These are phyloP conservation scores for Aspergillus leporis DNA, from an alignment of 495 filamentous ascomycete genomes.

Conservation along the genomic window DNA sequence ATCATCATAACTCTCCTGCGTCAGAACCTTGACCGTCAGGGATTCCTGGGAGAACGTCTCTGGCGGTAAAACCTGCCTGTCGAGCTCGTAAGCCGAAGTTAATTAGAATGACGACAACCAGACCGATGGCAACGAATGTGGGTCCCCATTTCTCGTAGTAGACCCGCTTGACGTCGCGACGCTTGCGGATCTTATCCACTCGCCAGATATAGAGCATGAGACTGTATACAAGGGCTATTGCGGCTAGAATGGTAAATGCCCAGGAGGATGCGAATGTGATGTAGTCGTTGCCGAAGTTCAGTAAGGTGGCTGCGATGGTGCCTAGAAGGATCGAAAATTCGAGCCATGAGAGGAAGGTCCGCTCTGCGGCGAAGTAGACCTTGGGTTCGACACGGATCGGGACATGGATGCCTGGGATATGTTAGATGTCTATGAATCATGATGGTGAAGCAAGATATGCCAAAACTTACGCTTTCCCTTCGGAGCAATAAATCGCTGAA, in stretches of 20 bases:
- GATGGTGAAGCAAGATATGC: conserved; percentile 1
- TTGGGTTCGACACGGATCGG: conserved; percentile 96
- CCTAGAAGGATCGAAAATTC: conserved; percentile 94
- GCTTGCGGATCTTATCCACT: conserved; percentile 75
- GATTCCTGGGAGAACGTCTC: conserved; percentile 3
- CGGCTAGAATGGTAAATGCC: conserved; percentile 79
- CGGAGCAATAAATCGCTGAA: conserved; percentile 76
- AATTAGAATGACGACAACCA: conserved; percentile 70
- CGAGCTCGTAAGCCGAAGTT: conserved; percentile 64
- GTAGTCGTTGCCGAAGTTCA: conserved; percentile 75
- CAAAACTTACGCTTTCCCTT: conserved; percentile 73
- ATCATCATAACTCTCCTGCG: conserved; percentile 16
- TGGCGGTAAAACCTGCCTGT: conserved; percentile 34
- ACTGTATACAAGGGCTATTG: conserved; percentile 72
- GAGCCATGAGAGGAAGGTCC: conserved; percentile 96
- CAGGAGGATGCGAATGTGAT: conserved; percentile 65
- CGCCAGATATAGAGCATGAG: conserved; percentile 84
- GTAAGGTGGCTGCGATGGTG: conserved; percentile 84
- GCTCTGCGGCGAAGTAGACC: conserved; percentile 93
- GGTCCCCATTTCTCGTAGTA: conserved; percentile 93
- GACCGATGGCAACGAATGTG: conserved; percentile 68
- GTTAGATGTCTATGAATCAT: conserved; percentile 11
- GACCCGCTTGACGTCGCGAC: conserved; percentile 67
- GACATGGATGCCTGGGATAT: conserved; percentile 74
- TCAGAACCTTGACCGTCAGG: not conserved